A percentile compares a stretch with the other conserved stretches of the same genome.
Evolutionary conservation across 176 grass and related monocot genomes (phyloP).

Genomic region (Oryza nivara): DNA sequence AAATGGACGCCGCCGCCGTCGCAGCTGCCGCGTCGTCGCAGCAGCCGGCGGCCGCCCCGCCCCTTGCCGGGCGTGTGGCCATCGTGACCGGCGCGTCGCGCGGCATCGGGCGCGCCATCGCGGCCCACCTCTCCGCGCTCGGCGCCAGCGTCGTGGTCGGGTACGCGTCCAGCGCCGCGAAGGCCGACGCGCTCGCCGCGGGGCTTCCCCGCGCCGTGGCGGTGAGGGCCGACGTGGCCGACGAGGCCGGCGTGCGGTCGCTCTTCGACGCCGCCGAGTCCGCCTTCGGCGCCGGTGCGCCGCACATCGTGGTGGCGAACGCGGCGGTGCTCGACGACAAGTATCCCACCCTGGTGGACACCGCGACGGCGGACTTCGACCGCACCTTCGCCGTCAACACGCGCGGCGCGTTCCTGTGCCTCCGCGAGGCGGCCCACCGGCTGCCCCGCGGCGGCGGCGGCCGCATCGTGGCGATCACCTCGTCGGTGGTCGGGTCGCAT

Average conservation of each 20-base stretch:
- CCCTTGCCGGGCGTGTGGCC: slow-evolving; percentile 57
- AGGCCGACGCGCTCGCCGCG: slow-evolving; percentile 37
- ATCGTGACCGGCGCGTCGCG: slow-evolving; percentile 64
- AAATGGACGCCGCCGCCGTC: background rate
- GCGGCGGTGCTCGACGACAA: slow-evolving; percentile 52
- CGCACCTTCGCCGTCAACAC: slow-evolving; percentile 39
- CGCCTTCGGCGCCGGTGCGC: slow-evolving; percentile 31
- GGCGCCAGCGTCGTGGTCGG: slow-evolving; percentile 71
- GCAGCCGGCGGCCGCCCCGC: background rate
- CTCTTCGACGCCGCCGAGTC: slow-evolving; percentile 61
- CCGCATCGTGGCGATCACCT: slow-evolving; percentile 56
- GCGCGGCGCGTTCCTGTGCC: slow-evolving; percentile 60
- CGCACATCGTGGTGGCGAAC: slow-evolving; percentile 63
- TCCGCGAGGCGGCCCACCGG: slow-evolving; percentile 52
- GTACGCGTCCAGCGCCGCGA: slow-evolving; percentile 43
- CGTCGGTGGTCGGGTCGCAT: slow-evolving; percentile 43
- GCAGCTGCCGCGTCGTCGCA: background rate
- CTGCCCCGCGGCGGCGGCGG: slow-evolving; percentile 50
- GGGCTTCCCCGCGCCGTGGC: slow-evolving; percentile 42
- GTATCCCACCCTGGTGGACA: slow-evolving; percentile 39
- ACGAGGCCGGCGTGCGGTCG: slow-evolving; percentile 29
- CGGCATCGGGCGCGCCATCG: slow-evolving; percentile 59
- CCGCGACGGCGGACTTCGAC: slow-evolving; percentile 48
- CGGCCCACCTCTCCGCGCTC: slow-evolving; percentile 53
- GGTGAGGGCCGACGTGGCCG: slow-evolving; percentile 41